Evolutionary conservation across 208 protist genomes (phyloP).

Genomic region (Wallacemonas sp.): DNA sequence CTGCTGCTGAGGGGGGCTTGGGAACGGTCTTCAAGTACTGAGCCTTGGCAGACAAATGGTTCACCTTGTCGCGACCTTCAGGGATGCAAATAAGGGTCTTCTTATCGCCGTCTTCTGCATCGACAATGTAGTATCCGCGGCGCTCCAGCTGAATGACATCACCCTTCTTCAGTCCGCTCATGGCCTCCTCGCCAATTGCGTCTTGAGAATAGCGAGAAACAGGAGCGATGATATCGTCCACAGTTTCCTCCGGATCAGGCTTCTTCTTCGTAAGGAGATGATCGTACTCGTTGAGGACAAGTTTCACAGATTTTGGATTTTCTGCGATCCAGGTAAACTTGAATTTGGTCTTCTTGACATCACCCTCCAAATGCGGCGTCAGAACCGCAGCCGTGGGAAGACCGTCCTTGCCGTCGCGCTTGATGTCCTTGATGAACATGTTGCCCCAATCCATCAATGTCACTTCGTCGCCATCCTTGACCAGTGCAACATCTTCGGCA

Average conservation of each 20-base stretch:
- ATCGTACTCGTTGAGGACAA: conserved; percentile 94
- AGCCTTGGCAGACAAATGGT: conserved; percentile 90
- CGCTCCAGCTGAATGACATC: conserved; percentile 97
- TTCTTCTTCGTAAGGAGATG: conserved; percentile 97
- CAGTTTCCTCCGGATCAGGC: conserved; percentile 92
- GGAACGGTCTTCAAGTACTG: conserved; percentile 84
- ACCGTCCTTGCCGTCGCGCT: conserved; percentile 32
- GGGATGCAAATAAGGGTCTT: conserved; percentile 86
- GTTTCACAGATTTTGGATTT: conserved; percentile 55
- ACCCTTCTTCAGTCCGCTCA: conserved; percentile 85
- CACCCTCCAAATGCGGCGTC: conserved; percentile 89
- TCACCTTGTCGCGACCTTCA: conserved; percentile 89
- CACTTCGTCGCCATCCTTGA: conserved; percentile 95
- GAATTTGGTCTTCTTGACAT: conserved; percentile 98
- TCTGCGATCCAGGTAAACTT: conserved; percentile 98
- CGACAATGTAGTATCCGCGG: conserved; percentile 97
- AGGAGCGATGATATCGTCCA: conserved; percentile 93
- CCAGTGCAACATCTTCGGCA: conserved; percentile 89
- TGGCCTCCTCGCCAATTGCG: conserved; percentile 87
- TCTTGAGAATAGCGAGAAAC: conserved; percentile 82
- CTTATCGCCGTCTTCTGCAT: conserved; percentile 53
- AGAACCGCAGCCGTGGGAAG: conserved; percentile 68
- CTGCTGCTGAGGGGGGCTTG: conserved; percentile 62
- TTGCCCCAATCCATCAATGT: conserved; percentile 99
- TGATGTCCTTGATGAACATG: conserved; percentile 84